These are phyloP conservation scores for Syzygium syzygioides DNA, from an alignment of 441 rosid genomes.

Conservation along the genomic window DNA sequence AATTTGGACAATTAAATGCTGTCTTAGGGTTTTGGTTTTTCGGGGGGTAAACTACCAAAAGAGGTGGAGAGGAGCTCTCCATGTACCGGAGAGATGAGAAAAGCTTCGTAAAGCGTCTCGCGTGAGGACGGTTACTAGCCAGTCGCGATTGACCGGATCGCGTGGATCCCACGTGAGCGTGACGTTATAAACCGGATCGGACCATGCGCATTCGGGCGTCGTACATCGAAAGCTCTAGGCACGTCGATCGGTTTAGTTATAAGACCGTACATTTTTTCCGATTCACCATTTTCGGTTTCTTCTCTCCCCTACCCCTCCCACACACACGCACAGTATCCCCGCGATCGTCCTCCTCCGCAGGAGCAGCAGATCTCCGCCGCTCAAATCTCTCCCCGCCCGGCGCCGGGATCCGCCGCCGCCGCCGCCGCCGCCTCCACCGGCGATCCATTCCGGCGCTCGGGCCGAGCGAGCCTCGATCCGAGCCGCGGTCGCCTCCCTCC, in stretches of 20 bases:
- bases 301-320: neutral
- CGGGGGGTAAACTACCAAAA: no score
- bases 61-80: no score
- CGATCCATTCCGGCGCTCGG: neutral
- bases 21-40: no score
- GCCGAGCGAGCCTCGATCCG: neutral
- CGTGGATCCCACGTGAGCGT: neutral
- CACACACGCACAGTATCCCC: neutral
- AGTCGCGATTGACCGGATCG: neutral
- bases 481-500: neutral
- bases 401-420: neutral
- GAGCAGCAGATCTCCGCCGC: neutral
- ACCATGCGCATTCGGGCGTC: accelerated
- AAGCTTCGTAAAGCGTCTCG: no score
- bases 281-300: neutral
- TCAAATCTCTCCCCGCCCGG: neutral
- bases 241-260: neutral
- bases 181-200: neutral
- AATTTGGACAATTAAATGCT: no score
- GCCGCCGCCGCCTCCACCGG: neutral
- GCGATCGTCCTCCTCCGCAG: neutral
- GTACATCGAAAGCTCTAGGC: neutral
- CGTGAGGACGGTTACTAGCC: no score
- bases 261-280: neutral
- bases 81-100: no score